phyloP scores from a whole-genome alignment of 306 rosid genomes.

The Cucurbita maxima region DNA sequence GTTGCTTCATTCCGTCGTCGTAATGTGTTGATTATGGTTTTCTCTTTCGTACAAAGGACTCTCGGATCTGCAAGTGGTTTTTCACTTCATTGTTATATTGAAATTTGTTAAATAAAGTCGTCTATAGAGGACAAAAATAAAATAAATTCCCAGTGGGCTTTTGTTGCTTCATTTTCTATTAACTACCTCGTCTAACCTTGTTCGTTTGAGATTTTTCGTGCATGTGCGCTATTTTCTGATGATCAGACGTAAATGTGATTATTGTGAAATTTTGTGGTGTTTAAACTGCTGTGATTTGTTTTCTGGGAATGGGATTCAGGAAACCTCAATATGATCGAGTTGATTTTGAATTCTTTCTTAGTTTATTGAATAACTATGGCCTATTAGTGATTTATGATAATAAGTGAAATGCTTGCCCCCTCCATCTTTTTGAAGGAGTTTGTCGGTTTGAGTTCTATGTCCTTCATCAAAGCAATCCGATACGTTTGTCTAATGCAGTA shows the following conservation, averaged over 20 bases:
- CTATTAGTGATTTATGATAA: not conserved
- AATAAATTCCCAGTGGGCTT: not conserved
- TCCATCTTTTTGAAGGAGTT: not conserved
- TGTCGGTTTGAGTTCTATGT: not conserved
- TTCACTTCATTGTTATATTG: not conserved
- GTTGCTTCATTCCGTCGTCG: not conserved
- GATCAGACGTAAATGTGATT: not conserved
- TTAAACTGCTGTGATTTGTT: not conserved
- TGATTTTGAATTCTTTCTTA: not conserved
- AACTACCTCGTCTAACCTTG: no score
- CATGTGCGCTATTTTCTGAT: not conserved
- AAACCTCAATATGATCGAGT: not conserved
- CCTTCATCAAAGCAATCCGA: not conserved
- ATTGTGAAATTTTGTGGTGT: not conserved
- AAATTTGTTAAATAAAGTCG: not conserved
- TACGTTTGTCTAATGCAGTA: not conserved
- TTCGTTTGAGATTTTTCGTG: not conserved
- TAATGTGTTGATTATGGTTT: not conserved
- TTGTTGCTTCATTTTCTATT: not conserved
- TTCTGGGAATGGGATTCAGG: not conserved
- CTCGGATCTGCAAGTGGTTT: not conserved
- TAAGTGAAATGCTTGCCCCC: not conserved
- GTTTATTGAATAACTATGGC: not conserved
- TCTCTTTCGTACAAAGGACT: not conserved
- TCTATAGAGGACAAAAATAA: not conserved